phyloP scores from a whole-genome alignment of 2,329 filamentous ascomycete genomes.

The Aspergillus versicolor region DNA sequence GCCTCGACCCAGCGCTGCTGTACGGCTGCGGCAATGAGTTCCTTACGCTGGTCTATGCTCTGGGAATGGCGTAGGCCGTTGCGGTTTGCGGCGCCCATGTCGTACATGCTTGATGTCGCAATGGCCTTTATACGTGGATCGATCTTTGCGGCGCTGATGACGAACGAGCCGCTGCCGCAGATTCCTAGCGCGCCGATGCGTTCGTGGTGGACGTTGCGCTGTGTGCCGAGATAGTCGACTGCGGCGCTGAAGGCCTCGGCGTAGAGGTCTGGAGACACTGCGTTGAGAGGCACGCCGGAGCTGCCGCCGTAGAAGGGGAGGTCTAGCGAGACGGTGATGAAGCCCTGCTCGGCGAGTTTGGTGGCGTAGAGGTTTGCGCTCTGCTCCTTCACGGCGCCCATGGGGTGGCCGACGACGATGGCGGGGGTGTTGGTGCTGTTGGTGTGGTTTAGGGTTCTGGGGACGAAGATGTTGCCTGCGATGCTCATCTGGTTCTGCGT shows the following conservation, averaged over 20 bases:
- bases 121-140: conserved; percentile 21
- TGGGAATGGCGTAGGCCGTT: conserved; percentile 14
- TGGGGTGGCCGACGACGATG: conserved; percentile 26
- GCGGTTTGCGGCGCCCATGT: conserved; percentile 15
- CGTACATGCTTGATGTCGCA: conserved; percentile 17
- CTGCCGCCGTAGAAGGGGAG: conserved; percentile 24
- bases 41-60: conserved; percentile 15
- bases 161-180: conserved; percentile 26
- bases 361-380: conserved; percentile 25
- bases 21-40: conserved; percentile 13
- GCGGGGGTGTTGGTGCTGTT: conserved; percentile 10
- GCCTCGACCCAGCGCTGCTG: conserved; percentile 23
- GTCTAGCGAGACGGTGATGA: conserved; percentile 24
- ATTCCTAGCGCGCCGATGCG: conserved; percentile 29
- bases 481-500: conserved; percentile 19
- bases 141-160: conserved; percentile 38
- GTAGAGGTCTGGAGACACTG: conserved; percentile 23
- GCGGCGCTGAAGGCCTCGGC: conserved; percentile 26
- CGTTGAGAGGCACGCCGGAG: conserved; percentile 24
- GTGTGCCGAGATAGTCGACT: conserved; percentile 26
- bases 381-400: conserved; percentile 29
- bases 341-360: conserved; percentile 26
- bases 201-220: conserved; percentile 23
- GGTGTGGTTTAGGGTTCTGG: neutral
- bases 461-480: conserved; percentile 20